A percentile compares a stretch with the other conserved stretches of the same genome.
phyloP scores from a whole-genome alignment of 805 yeast genomes.

The Wickerhamomyces ciferrii region DNA sequence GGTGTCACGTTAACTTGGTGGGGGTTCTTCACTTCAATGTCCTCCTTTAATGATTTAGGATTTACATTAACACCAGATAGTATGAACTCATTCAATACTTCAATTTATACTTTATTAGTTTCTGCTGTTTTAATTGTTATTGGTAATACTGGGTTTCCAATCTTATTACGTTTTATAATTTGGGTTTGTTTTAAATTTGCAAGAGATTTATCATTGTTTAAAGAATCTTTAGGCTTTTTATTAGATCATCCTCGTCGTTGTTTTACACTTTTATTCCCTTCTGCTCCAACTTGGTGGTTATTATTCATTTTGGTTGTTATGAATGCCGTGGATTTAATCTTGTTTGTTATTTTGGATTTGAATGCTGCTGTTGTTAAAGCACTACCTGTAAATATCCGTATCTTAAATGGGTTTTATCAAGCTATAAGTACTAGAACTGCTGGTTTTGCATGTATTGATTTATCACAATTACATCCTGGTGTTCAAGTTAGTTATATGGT shows the following conservation, averaged over 20 bases:
- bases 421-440: conserved; percentile 93
- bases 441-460: conserved; percentile 73
- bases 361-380: conserved; percentile 43
- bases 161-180: conserved; percentile 70
- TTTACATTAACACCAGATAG: conserved; percentile 78
- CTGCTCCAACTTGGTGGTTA: conserved; percentile 95
- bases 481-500: conserved; percentile 90
- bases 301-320: conserved; percentile 65
- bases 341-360: conserved; percentile 77
- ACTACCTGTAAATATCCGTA: conserved; percentile 61
- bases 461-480: conserved; percentile 76
- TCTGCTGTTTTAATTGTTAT: conserved; percentile 70
- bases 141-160: conserved; percentile 95
- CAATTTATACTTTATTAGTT: conserved; percentile 60
- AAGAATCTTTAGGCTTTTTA: conserved; percentile 79
- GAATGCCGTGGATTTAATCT: conserved; percentile 72
- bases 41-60: conserved; percentile 85
- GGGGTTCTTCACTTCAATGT: conserved; percentile 80
- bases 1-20: conserved; percentile 87
- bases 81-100: conserved; percentile 58
- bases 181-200: conserved; percentile 73
- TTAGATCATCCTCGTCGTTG: conserved; percentile 97
- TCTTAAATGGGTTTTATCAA: conserved; percentile 82
- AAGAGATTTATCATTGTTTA: conserved; percentile 53
- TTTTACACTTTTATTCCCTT: conserved; percentile 86